phyloP scores from a whole-genome alignment of 1,284 basidiomycete genomes.

The Sporisorium exsertum region DNA sequence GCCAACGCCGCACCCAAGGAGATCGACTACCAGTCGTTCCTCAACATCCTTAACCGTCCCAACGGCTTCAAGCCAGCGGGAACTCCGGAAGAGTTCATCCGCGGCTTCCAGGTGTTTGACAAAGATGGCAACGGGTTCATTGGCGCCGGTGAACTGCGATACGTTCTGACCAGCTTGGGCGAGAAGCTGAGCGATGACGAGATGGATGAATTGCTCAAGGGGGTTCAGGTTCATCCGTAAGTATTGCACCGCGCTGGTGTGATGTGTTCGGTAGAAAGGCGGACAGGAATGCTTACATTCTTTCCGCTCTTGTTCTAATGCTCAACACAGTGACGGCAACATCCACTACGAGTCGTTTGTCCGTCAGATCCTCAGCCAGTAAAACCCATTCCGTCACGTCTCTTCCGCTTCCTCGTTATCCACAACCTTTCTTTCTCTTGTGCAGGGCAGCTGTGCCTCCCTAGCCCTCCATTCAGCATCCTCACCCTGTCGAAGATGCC shows the following conservation, averaged over 20 bases:
- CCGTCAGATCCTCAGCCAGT: slow-evolving; percentile 79
- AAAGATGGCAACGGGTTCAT: slow-evolving; percentile 98
- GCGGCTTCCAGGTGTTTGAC: slow-evolving; percentile 99
- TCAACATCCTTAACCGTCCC: slow-evolving; percentile 89
- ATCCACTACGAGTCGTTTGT: slow-evolving; percentile 98
- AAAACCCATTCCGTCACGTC: background rate
- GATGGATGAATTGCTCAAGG: slow-evolving; percentile 96
- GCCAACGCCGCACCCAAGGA: slow-evolving; percentile 80
- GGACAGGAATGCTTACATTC: background rate
- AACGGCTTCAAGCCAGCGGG: slow-evolving; percentile 91
- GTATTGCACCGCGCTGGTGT: slow-evolving; percentile 66
- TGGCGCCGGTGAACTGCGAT: slow-evolving; percentile 88
- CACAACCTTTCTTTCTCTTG: background rate
- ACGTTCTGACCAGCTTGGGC: slow-evolving; percentile 93
- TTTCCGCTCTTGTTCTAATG: background rate
- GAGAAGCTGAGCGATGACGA: slow-evolving; percentile 98
- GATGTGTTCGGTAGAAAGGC: background rate
- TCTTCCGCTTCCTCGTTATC: background rate
- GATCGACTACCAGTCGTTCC: slow-evolving; percentile 77
- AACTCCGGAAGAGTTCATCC: slow-evolving; percentile 88
- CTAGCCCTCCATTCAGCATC: background rate
- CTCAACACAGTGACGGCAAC: slow-evolving; percentile 83
- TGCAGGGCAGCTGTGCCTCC: background rate
- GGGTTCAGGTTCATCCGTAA: slow-evolving; percentile 85
- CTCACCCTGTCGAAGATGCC: no score